Base-by-base conservation (phyloP, 2,329 filamentous ascomycete species). In the Shiraia bambusicola region DNA sequence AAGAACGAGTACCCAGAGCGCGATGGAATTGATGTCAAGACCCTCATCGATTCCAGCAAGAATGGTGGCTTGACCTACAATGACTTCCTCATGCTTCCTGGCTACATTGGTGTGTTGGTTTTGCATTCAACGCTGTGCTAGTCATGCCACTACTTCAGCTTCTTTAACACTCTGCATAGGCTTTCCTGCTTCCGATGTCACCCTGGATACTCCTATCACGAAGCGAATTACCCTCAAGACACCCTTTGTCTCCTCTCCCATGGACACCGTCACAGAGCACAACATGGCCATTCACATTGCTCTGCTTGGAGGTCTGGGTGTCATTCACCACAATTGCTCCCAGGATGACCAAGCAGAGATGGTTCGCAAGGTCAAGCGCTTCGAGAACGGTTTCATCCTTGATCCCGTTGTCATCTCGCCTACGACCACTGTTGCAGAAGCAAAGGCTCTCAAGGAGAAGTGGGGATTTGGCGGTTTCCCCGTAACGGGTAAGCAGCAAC, bases 251-350 rank as follows among this genome's bases (percentile, higher is more conserved):
- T 98, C 93, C 33, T 97, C 93, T 28, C 93, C 94, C 63, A 98
- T 98, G 93, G 93, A 98, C 76, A 98, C 93, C 8, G 93, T 98
- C 69, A 98, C 94, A 30, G 93, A 98, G 77, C 88, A 95, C 75
- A 92, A 95, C 71, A 98, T 98, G 94, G 94, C 93, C 54, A 97
- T 98, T 62, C 88, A 96, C 76, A 95, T 94, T 80, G 88, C 88
- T 37, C 80, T 93, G 24, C 86, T 93, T 66, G 88, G 88, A 61
- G 88, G 88, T 63, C 78, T 94, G 13, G 88, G 93, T 75, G 90
- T 98, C 59, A 95, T 98, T 58, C 93, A 98, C 79, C 93, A 98
- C 82, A 98, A 98, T 79, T 98, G 93, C 81, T 93, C 91, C n/a
- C 82, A 91, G 22, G 89, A 97, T 19, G 88, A 88, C 41, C 93